Base-by-base conservation (phyloP, 2,329 filamentous ascomycete genomes). In the Diaporthe ampelina region DNA sequence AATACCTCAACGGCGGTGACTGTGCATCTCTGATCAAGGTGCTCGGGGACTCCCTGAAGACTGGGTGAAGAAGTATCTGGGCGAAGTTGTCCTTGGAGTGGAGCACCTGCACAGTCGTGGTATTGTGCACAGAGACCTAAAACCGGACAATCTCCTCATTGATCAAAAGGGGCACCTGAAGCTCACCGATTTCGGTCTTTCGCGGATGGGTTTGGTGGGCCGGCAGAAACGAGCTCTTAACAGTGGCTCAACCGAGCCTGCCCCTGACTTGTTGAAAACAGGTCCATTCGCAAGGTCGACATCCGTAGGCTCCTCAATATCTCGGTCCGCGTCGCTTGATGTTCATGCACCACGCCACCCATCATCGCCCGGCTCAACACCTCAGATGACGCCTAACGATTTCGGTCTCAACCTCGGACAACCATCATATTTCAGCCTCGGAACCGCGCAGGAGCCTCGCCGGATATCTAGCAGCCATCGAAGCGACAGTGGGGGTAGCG, bases 61-160 rank as follows among this genome's bases (percentile, higher is more conserved):
- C 78, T 99, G 97, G 97, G 95, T 94, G 4, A 97, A 97, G 86
- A 98, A 98, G 82, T 99, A 99, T 81, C 89, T 98, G 52, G 97
- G 94, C 4, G 97, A 99, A 84, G 96, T 99, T 58, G 93, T 99
- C 69, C 88, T 98, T n/a, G 97, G 97, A 24, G 95, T 99, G 50
- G 95, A 99, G 82, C 95, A 99, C 86, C 88, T 99, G 61, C 97
- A 99, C 84, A 94, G 93, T 81, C 91, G 96, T 74, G 95, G 96
- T 75, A 98, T 99, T 81, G 96, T 99, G 58, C 97, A 99, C 84
- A 94, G 97, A 79, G 97, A 99, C 81, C 85, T 99, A 75, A 99
- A 99, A 84, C 97, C 97, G 0, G 97, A 99, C 82, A 99, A 99
- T 81, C 89, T 99, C 43, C 89, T 99, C 70, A 99, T 99, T 78